A percentile compares a stretch with the other conserved stretches of the same genome.
phyloP scores from a whole-genome alignment of 352 stramenopile genomes.

The Elongisporangium undulatum region DNA sequence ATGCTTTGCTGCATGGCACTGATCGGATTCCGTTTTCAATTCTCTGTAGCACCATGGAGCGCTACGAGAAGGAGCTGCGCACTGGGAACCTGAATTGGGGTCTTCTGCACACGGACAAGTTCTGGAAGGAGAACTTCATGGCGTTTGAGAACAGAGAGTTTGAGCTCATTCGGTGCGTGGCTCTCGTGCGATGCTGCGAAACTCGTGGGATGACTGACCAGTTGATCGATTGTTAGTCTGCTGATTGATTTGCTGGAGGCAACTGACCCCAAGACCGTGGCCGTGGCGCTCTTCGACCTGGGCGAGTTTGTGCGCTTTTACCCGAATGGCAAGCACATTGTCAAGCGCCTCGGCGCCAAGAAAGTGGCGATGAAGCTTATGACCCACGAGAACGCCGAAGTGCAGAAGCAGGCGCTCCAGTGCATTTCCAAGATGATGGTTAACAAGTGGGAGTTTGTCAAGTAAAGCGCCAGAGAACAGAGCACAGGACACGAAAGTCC shows the following conservation, averaged over 20 bases:
- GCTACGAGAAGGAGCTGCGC: conserved; percentile 95
- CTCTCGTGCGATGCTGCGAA: not conserved
- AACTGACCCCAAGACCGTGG: conserved; percentile 91
- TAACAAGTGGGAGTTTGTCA: conserved; percentile 97
- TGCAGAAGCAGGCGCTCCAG: conserved; percentile 97
- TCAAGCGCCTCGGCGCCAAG: conserved; percentile 95
- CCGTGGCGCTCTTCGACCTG: conserved; percentile 96
- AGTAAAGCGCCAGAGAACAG: conserved; percentile 27
- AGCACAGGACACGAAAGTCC: not conserved
- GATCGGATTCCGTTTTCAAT: not conserved
- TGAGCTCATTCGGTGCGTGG: conserved; percentile 75
- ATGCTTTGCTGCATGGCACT: not conserved
- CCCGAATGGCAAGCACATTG: conserved; percentile 94
- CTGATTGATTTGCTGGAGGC: conserved; percentile 93
- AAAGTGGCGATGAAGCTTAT: conserved; percentile 97
- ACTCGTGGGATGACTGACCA: conserved; percentile 1
- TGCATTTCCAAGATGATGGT: conserved; percentile 99
- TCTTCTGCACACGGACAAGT: conserved; percentile 96
- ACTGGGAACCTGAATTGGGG: conserved; percentile 95
- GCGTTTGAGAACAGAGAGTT: conserved; percentile 97
- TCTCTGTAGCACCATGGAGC: conserved; percentile 89
- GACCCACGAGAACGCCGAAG: conserved; percentile 94
- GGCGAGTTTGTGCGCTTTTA: conserved; percentile 98
- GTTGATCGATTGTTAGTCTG: conserved; percentile 44
- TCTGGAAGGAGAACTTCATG: conserved; percentile 98